Evolutionary conservation across 1,139 yeast genomes (phyloP).

Genomic region (Hansenula lynferdii): DNA sequence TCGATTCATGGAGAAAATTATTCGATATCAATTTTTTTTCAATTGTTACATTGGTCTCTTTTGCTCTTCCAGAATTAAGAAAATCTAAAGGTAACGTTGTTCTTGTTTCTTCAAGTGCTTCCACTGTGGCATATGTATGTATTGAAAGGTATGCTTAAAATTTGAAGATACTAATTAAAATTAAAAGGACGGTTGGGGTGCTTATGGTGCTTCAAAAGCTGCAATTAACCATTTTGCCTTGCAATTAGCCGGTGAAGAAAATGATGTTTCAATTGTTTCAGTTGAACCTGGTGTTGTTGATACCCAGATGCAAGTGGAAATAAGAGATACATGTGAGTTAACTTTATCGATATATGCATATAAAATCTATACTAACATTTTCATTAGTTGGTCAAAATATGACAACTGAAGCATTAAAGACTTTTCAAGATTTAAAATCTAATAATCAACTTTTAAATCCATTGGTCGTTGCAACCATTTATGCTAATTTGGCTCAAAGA

Average conservation of each 20-base stretch:
- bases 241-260: constrained; percentile 65
- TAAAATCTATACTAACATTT: background rate
- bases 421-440: constrained; percentile 56
- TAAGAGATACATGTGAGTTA: constrained; percentile 45
- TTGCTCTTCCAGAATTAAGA: constrained; percentile 55
- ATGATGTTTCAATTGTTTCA: constrained; percentile 52
- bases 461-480: constrained; percentile 63
- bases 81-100: constrained; percentile 56
- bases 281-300: constrained; percentile 95
- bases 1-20: constrained; percentile 55
- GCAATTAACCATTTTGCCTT: constrained; percentile 73
- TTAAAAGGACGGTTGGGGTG: constrained; percentile 77
- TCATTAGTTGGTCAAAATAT: constrained; percentile 43
- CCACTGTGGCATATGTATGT: constrained; percentile 44
- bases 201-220: constrained; percentile 88
- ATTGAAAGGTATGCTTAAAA: too few relatives aligned
- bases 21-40: constrained; percentile 81
- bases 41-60: constrained; percentile 55
- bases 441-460: constrained; percentile 56
- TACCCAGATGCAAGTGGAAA: constrained; percentile 78
- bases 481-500: constrained; percentile 55
- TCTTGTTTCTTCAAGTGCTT: constrained; percentile 86
- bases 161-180: too few relatives aligned
- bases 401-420: constrained; percentile 49
- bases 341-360: background rate